Percentiles rank a stretch among this genome's conserved stretches.
phyloP scores from a whole-genome alignment of 257 asterid genomes.

The Solanum bukasovii region DNA sequence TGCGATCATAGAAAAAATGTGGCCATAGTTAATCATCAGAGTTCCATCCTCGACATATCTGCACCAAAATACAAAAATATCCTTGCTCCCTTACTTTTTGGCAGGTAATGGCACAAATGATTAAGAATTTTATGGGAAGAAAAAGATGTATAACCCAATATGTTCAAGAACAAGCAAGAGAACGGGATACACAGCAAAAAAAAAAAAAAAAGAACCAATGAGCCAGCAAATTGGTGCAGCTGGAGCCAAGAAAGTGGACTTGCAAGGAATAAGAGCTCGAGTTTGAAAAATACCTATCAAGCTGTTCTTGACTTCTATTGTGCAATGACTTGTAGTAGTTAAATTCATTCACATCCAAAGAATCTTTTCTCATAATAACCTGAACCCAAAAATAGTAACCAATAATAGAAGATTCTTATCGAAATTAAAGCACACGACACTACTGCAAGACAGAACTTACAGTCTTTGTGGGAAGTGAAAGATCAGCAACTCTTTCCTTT shows the following conservation, averaged over 20 bases:
- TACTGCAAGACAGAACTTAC: conserved; percentile 29
- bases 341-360: conserved; percentile 57
- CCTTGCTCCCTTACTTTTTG: background rate
- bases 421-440: background rate
- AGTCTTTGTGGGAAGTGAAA: conserved; percentile 79
- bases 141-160: background rate
- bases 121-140: background rate
- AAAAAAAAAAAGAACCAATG: background rate
- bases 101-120: background rate
- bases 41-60: background rate
- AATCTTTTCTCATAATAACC: conserved; percentile 64
- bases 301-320: conserved; percentile 52
- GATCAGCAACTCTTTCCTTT: conserved; percentile 90
- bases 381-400: conserved; percentile 15
- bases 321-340: conserved; percentile 26
- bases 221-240: background rate
- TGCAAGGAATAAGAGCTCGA: background rate
- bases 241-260: background rate
- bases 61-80: background rate
- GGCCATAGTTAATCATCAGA: background rate
- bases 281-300: conserved; percentile 37
- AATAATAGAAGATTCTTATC: background rate
- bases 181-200: background rate
- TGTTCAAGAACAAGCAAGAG: background rate
- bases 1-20: background rate